Evolutionary conservation across 345 rosid species (phyloP).

Genomic region (Kandelia obovata): DNA sequence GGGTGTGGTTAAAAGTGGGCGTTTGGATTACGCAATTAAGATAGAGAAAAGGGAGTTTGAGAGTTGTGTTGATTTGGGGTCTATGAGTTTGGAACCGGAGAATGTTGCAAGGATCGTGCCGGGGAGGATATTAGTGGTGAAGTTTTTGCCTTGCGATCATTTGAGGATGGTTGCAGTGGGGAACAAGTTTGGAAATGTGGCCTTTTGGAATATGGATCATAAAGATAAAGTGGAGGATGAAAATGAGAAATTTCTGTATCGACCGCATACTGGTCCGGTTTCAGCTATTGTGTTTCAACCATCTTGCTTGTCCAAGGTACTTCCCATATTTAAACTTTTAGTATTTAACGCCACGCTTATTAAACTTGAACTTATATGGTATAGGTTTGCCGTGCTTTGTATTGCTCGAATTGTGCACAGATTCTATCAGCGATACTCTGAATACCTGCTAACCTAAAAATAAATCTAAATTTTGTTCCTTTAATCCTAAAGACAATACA

Average conservation of each 20-base stretch:
- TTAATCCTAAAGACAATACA: too few species aligned
- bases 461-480: too few species aligned
- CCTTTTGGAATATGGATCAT: conserved; percentile 69
- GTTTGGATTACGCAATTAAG: conserved; percentile 21
- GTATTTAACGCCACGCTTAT: not conserved
- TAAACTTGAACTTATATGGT: not conserved
- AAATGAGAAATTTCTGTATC: conserved; percentile 56
- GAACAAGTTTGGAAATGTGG: conserved; percentile 56
- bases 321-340: not conserved
- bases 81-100: conserved; percentile 45
- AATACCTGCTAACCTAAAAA: too few species aligned
- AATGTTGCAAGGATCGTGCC: conserved; percentile 66
- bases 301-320: conserved; percentile 59
- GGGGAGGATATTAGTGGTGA: conserved; percentile 50
- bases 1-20: conserved; percentile 17
- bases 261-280: conserved; percentile 51
- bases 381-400: not conserved
- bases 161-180: conserved; percentile 70
- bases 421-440: too few species aligned
- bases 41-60: conserved; percentile 28
- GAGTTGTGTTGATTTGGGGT: conserved; percentile 33
- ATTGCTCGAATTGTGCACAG: not conserved
- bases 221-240: conserved; percentile 29
- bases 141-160: conserved; percentile 54
- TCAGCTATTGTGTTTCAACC: conserved; percentile 61